Evolutionary conservation across 2,329 filamentous ascomycete species (phyloP).

Genomic region (Penicillium sclerotiorum): DNA sequence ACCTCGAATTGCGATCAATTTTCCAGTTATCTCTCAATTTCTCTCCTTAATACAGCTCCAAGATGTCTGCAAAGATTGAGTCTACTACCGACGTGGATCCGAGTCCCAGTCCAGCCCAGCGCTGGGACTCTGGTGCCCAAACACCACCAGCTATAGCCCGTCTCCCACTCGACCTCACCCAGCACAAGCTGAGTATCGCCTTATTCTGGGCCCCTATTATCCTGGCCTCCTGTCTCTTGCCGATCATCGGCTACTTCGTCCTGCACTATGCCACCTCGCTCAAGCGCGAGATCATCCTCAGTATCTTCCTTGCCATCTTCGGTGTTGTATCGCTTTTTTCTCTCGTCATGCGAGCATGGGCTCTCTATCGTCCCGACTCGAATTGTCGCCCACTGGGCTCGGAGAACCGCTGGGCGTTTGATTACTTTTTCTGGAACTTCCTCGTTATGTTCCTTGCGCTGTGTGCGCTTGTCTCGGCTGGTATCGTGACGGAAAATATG

Average conservation of each 20-base stretch:
- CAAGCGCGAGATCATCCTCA: not conserved
- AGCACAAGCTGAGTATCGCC: not conserved
- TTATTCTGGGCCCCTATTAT: not conserved
- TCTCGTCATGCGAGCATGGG: not conserved
- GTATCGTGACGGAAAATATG: not conserved
- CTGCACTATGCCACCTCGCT: not conserved
- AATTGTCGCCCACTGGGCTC: not conserved
- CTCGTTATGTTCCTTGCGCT: not conserved
- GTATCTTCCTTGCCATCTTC: not conserved
- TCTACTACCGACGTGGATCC: too few species aligned
- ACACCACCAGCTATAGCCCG: too few species aligned
- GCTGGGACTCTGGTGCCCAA: too few species aligned
- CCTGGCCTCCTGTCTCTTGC: not conserved
- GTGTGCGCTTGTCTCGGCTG: not conserved
- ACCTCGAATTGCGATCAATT: too few species aligned
- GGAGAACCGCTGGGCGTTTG: not conserved
- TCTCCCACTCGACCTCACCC: not conserved
- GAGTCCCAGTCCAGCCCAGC: too few species aligned
- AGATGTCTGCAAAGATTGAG: too few species aligned
- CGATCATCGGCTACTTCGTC: not conserved
- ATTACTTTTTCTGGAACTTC: constrained; percentile 3
- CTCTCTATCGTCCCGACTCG: not conserved
- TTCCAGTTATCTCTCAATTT: too few species aligned
- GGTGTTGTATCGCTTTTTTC: not conserved
- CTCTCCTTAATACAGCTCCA: too few species aligned